Conservation (phyloP, 179 eudicot genomes). For the Spinacia oleracea region DNA sequence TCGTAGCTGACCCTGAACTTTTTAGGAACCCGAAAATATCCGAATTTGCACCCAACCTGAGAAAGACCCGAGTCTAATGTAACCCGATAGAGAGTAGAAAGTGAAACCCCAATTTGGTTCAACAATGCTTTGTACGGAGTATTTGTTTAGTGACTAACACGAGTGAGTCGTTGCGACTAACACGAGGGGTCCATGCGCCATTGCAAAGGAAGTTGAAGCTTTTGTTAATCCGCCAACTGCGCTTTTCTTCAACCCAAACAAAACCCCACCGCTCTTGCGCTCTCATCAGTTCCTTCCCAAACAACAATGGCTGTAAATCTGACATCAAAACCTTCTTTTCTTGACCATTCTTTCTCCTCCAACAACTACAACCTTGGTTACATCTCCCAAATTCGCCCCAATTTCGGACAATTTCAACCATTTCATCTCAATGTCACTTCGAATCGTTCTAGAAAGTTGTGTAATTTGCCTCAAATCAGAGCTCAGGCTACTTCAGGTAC, state of each 20-base stretch:
- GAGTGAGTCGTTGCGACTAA: too few relatives aligned
- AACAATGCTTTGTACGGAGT: too few relatives aligned
- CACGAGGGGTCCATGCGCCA: conserved; percentile 18
- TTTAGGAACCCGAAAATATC: too few relatives aligned
- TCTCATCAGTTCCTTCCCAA: neutral
- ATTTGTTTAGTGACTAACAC: too few relatives aligned
- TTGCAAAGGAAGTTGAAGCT: neutral
- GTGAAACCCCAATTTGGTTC: too few relatives aligned
- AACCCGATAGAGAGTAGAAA: too few relatives aligned
- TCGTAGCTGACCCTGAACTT: too few relatives aligned
- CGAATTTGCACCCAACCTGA: too few relatives aligned
- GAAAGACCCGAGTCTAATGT: too few relatives aligned
- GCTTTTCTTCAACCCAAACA: neutral
- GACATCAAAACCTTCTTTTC: neutral
- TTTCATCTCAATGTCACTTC: conserved; percentile 20
- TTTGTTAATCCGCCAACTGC: too few relatives aligned
- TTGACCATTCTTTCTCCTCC: conserved; percentile 21
- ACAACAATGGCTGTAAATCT: conserved; percentile 16
- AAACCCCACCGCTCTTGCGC: neutral
- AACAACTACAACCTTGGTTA: conserved; percentile 19
- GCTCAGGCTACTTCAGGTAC: conserved; percentile 42
- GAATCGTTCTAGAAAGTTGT: conserved; percentile 23
- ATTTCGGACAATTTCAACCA: conserved; percentile 20
- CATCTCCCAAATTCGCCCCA: conserved; percentile 17
- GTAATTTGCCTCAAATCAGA: conserved; percentile 31